Base-by-base conservation (phyloP, 2,329 filamentous ascomycete species). In the Gyromitra esculenta region DNA sequence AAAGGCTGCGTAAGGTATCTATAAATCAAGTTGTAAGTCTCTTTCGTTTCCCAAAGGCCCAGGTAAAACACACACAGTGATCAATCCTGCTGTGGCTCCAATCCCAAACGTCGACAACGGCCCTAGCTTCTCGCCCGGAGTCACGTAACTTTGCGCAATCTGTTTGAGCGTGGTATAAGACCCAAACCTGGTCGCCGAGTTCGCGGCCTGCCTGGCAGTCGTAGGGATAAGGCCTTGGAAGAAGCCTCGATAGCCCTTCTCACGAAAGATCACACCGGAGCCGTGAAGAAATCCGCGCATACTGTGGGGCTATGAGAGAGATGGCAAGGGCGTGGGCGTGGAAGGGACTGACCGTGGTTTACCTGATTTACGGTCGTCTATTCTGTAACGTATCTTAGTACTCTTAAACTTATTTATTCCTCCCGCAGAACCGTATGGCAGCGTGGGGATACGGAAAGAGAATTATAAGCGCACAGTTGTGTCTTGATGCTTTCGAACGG, bases 401-500 rank as follows among this genome's bases (percentile, higher is more conserved):
- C 39, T 39, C 62, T 68, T 31, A 35, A 37, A n/a, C n/a, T 48
- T 5, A 8, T 9, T 57, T 48, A 13, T 43, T 48, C 43, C 31
- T 5, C 48, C 21, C 25, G 39, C 37, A 45, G 21, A 31, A 43
- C 79, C 15, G 79, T 60, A 64, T 35, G 7, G 21, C 21, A n/a
- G 37, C 7, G 54, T 37, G 11, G 15, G 8, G 54, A 8, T 11
- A 41, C 41, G n/a, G 37, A 60, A 37, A 13, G 35, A 60, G 6
- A 5, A 25, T 60, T 60, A 41, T 43, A 60, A 37, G 83, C 86
- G 69, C 83, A 92, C 88, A 99, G 86, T 80, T 96, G 96, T 65
- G 96, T 99, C 87, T 99, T 99, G 85, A 99, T 97, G 82, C 93
- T 96, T 85, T 99, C 96, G 75, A 96, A 97, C 0, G 96, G 96